phyloP scores from a whole-genome alignment of 495 filamentous ascomycete species.

The Glarea lozoyensis region DNA sequence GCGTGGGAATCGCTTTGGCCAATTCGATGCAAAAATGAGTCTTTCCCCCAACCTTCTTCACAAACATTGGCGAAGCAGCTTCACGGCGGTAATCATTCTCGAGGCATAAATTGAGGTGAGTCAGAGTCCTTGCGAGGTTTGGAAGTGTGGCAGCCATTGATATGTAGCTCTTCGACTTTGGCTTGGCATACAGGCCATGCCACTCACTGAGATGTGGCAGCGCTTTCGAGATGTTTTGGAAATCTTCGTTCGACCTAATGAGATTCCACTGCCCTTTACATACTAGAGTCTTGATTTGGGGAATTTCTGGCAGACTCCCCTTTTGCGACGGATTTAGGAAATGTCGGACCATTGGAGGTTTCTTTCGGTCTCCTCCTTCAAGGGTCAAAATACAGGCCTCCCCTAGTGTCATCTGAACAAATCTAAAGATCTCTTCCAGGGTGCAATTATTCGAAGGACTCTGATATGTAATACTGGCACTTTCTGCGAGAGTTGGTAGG shows the following conservation, averaged over 20 bases:
- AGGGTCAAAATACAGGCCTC: conserved; percentile 58
- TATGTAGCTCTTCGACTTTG: conserved; percentile 57
- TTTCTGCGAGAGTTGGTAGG: conserved; percentile 10
- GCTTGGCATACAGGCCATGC: conserved; percentile 62
- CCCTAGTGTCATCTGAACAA: conserved; percentile 46
- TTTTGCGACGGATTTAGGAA: conserved; percentile 31
- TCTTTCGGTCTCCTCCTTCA: conserved; percentile 66
- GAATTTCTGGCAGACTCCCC: conserved; percentile 32
- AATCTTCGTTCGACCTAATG: conserved; percentile 56
- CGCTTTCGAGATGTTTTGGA: conserved; percentile 45
- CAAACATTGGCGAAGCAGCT: conserved; percentile 41
- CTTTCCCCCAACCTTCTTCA: conserved; percentile 40
- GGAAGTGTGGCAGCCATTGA: conserved; percentile 52
- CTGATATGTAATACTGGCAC: conserved; percentile 28
- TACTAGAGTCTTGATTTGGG: conserved; percentile 47
- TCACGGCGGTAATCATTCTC: conserved; percentile 59
- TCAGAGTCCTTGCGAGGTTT: conserved; percentile 41
- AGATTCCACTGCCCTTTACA: conserved; percentile 72
- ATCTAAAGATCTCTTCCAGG: conserved; percentile 56
- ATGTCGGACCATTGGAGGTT: conserved; percentile 54
- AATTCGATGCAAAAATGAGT: conserved; percentile 52
- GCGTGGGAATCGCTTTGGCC: conserved; percentile 41
- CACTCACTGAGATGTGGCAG: conserved; percentile 59
- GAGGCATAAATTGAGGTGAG: conserved; percentile 53
- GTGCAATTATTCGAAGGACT: conserved; percentile 54